Percentiles rank a stretch among this genome's conserved stretches.
These are phyloP conservation scores for Boletellus emodensis DNA, from an alignment of 768 basidiomycete species.

Conservation along the genomic window DNA sequence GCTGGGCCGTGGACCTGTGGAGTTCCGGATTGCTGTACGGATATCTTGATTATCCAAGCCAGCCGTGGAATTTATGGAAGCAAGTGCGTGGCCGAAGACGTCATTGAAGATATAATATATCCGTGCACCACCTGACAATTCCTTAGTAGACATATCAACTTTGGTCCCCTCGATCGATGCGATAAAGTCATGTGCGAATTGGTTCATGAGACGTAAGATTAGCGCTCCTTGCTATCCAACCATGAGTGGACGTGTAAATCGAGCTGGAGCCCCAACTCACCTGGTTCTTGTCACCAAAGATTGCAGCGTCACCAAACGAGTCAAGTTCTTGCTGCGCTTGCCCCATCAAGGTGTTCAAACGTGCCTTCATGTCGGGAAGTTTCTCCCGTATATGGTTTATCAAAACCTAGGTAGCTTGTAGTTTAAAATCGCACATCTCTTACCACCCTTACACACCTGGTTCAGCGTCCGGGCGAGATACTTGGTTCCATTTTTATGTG, in stretches of 20 bases:
- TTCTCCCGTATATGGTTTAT: slow-evolving; percentile 99
- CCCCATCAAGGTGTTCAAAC: slow-evolving; percentile 96
- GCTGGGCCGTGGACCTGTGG: slow-evolving; percentile 93
- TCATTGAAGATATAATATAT: slow-evolving; percentile 99
- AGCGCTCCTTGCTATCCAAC: slow-evolving; percentile 70
- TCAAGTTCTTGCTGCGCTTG: slow-evolving; percentile 98
- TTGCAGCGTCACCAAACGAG: slow-evolving; percentile 90
- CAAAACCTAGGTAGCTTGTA: slow-evolving; percentile 61
- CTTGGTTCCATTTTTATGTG: slow-evolving; percentile 97
- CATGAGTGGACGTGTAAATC: slow-evolving; percentile 10
- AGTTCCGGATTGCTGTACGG: slow-evolving; percentile 96
- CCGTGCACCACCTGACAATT: slow-evolving; percentile 94
- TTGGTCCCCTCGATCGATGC: slow-evolving; percentile 97
- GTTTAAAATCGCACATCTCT: background rate
- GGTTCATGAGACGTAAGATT: slow-evolving; percentile 95
- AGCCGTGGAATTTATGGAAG: slow-evolving; percentile 83
- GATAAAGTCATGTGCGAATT: slow-evolving; percentile 95
- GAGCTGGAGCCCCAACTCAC: slow-evolving; percentile 28
- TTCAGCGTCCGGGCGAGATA: slow-evolving; percentile 92
- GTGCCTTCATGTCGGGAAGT: slow-evolving; percentile 98
- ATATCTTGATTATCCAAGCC: slow-evolving; percentile 95
- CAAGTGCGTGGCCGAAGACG: slow-evolving; percentile 89
- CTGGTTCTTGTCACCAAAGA: slow-evolving; percentile 89
- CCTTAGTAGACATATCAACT: slow-evolving; percentile 95
- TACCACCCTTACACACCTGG: slow-evolving; percentile 52